Evolutionary conservation across 169 alveolate species (phyloP).

Genomic region (Eimeria falciformis): DNA sequence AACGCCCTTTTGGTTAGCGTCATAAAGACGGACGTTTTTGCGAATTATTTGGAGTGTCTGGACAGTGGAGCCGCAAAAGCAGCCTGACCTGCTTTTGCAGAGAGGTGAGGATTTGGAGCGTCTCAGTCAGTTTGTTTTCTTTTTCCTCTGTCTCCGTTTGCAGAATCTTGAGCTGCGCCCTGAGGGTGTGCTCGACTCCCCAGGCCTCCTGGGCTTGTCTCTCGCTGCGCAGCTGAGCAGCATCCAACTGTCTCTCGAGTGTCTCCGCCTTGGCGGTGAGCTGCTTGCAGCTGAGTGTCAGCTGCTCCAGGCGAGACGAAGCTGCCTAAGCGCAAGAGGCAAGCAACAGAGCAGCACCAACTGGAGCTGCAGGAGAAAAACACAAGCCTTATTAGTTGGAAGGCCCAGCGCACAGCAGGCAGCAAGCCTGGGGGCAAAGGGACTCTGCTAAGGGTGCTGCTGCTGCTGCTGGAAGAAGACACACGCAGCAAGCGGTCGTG

Average conservation of each 20-base stretch:
- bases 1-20: no score
- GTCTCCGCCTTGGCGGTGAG: no score
- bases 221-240: background rate
- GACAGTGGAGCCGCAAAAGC: background rate
- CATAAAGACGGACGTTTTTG: no score
- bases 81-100: background rate
- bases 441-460: background rate
- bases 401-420: background rate
- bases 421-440: slow-evolving; percentile 1
- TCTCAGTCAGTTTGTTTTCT: background rate
- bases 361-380: no score
- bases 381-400: no score
- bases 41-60: no score
- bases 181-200: background rate
- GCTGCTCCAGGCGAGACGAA: no score
- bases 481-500: background rate
- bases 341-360: no score
- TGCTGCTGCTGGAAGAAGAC: background rate
- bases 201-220: background rate
- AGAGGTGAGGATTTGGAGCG: background rate
- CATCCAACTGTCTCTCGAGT: no score
- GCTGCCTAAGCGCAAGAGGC: no score
- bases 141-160: background rate
- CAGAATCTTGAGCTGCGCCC: background rate
- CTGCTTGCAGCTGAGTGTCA: no score